Evolutionary conservation across 345 rosid species (phyloP).

Genomic region (Arabis hirsuta): DNA sequence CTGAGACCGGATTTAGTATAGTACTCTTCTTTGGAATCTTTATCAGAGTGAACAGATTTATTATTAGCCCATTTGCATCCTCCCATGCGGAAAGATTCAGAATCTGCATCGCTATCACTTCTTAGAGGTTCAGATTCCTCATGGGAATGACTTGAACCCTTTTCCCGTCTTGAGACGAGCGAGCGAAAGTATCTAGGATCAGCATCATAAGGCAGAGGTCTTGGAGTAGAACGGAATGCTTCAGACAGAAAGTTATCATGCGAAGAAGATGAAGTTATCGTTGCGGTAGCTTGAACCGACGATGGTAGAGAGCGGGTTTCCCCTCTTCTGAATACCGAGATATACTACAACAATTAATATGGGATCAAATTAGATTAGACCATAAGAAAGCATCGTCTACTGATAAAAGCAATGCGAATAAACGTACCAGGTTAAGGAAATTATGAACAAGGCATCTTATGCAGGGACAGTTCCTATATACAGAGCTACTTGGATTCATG

Average conservation of each 20-base stretch:
- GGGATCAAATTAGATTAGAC: conserved; percentile 9
- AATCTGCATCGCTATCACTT: conserved; percentile 58
- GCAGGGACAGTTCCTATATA: conserved; percentile 84
- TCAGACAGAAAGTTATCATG: conserved; percentile 85
- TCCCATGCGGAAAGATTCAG: conserved; percentile 57
- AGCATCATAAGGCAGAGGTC: conserved; percentile 92
- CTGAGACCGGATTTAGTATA: conserved; percentile 59
- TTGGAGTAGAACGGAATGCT: conserved; percentile 86
- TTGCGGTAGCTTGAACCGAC: conserved; percentile 70
- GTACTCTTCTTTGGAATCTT: conserved; percentile 63
- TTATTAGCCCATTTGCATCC: conserved; percentile 66
- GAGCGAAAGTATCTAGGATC: conserved; percentile 68
- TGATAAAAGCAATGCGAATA: conserved; percentile 14
- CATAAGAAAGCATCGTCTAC: neutral
- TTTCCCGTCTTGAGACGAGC: conserved; percentile 70
- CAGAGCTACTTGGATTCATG: conserved; percentile 70
- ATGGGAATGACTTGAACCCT: conserved; percentile 82
- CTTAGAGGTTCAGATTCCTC: conserved; percentile 86
- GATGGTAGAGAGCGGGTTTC: conserved; percentile 77
- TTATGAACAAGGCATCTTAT: conserved; percentile 75
- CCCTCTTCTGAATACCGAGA: conserved; percentile 73
- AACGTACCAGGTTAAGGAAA: conserved; percentile 68
- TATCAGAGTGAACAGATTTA: conserved; percentile 54
- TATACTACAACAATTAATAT: conserved; percentile 53
- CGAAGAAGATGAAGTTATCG: conserved; percentile 69